These are phyloP conservation scores for Fusarium drepaniforme DNA, from an alignment of 2,329 filamentous ascomycete genomes.

Conservation along the genomic window DNA sequence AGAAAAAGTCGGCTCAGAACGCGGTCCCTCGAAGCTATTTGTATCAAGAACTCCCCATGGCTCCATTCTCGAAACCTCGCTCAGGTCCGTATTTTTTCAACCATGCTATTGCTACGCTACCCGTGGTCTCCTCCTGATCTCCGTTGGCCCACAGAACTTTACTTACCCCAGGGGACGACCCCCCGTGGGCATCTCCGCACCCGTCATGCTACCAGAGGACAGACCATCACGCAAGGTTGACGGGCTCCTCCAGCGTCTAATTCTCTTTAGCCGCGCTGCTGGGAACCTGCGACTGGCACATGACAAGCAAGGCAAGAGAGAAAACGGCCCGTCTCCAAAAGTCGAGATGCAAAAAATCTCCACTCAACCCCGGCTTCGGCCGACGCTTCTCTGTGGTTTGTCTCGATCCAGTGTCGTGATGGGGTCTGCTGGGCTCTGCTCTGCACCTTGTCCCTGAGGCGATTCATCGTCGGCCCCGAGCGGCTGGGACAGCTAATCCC, in stretches of 20 bases:
- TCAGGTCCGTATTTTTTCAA: neutral
- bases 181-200: conserved; percentile 30
- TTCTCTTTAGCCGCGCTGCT: conserved; percentile 5
- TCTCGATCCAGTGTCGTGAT: conserved; percentile 6
- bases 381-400: neutral
- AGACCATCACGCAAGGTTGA: conserved; percentile 27
- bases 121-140: conserved; percentile 1
- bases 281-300: neutral
- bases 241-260: neutral
- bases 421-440: neutral
- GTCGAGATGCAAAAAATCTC: conserved; percentile 4
- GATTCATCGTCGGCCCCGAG: conserved; percentile 18
- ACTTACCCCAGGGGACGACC: conserved; percentile 23
- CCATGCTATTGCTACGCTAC: conserved; percentile 8
- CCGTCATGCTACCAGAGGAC: conserved; percentile 21
- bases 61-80: conserved; percentile 8
- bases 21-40: conserved; percentile 31
- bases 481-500: conserved; percentile 8
- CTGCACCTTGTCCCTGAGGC: neutral
- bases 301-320: conserved; percentile 7
- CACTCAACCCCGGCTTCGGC: neutral
- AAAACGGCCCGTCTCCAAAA: conserved; percentile 17
- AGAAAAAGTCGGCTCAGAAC: neutral
- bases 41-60: conserved; percentile 17
- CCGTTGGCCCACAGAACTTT: conserved; percentile 13